Evolutionary conservation across 2,329 filamentous ascomycete genomes (phyloP), one percentile per base, ranked within the genome.

Genomic region (Aspergillus ochraceus): DNA sequence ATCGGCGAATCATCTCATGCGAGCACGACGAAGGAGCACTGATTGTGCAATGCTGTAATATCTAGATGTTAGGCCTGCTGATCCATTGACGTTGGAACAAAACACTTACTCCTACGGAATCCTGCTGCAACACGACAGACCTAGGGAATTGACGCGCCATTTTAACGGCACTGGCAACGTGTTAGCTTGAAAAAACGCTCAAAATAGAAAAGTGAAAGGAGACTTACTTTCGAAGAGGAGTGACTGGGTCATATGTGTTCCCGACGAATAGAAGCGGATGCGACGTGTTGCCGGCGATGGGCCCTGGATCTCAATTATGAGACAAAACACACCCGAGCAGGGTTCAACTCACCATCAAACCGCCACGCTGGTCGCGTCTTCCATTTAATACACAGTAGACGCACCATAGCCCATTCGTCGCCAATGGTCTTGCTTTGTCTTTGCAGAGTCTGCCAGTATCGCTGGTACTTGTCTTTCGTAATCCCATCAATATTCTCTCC

Each of bases 51-150:
- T 58, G 56, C 56, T 58, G 29, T 14, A 46, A 30, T 4, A 56
- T 22, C 19, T n/a, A 19, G 22, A 14, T 47, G 10, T 20, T 47
- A 20, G 20, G 6, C 2, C 20, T 22, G 20, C 22, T 17, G 42
- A 4, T 19, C n/a, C n/a, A 19, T n/a, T 14, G 39, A 6, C 39
- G 11, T n/a, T 2, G 42, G n/a, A 20, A 39, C 6, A 24, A 14
- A n/a, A 22, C 17, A 54, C 56, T 42, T 26, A 58, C 56, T 8
- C 56, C 56, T 10, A 58, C 30, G 8, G 51, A 58, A n/a, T 58
- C 42, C 30, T 58, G 56, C 42, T 53, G 19, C 30, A 58, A 24
- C 8, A 58, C 50, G 6, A 30, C 30, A 8, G 50, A 58, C 14
- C 36, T 45, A 3, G 51, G 29, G 10, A 58, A 58, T 20, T 24